Conservation (phyloP, 164 flowering plant species). For the Vitis cinerea region DNA sequence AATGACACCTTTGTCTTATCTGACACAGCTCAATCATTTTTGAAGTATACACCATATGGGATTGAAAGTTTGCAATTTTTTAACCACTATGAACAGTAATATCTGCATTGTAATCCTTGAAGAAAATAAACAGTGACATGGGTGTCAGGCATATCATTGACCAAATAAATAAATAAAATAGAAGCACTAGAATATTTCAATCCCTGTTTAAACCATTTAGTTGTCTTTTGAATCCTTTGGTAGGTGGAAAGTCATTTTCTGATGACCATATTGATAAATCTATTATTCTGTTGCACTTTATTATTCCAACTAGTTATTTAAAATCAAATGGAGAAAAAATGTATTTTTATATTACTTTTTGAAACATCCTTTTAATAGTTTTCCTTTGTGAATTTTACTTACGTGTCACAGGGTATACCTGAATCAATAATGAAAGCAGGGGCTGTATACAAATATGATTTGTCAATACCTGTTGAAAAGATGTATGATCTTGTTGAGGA, state of each 20-base stretch:
- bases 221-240: neutral
- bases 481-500: conserved; percentile 88
- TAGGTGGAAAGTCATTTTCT: neutral
- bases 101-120: no score
- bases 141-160: no score
- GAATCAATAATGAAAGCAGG: conserved; percentile 92
- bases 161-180: no score
- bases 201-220: neutral
- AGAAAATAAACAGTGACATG: no score
- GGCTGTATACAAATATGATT: conserved; percentile 92
- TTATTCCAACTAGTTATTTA: neutral
- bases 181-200: no score
- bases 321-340: neutral
- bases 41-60: no score
- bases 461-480: conserved; percentile 84
- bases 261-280: neutral
- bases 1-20: no score
- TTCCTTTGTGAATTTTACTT: neutral
- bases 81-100: no score
- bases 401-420: conserved; percentile 63
- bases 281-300: no score
- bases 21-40: no score
- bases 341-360: neutral
- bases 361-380: neutral
- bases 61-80: no score